Evolutionary conservation across 1,139 yeast species (phyloP).

Genomic region (Barnettozyma hawaiiensis): DNA sequence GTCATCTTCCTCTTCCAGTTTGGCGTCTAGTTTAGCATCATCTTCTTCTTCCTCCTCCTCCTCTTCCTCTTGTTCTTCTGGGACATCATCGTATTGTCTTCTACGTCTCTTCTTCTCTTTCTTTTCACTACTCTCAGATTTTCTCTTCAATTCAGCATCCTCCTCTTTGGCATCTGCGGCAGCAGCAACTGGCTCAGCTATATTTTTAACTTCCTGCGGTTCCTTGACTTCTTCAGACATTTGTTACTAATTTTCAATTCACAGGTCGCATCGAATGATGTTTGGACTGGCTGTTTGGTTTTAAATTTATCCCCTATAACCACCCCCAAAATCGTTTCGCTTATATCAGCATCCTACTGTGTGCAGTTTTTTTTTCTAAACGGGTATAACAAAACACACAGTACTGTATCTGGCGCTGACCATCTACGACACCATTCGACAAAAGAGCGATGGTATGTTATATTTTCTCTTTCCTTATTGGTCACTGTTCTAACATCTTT

Average conservation of each 20-base stretch:
- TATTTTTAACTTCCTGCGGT: slow-evolving; percentile 4
- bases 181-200: not conserved
- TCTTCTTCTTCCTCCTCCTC: slow-evolving; percentile 52
- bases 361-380: too few species aligned
- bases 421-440: not conserved
- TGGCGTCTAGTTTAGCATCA: slow-evolving; percentile 55
- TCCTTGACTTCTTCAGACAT: slow-evolving; percentile 19
- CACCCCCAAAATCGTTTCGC: not conserved
- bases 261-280: not conserved
- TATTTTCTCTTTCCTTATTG: too few species aligned
- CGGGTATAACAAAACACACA: too few species aligned
- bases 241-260: not conserved
- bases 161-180: too few species aligned
- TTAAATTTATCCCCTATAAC: too few species aligned
- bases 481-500: not conserved
- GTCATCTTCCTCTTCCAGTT: slow-evolving; percentile 44
- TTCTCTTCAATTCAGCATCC: slow-evolving; percentile 30
- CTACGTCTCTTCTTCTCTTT: slow-evolving; percentile 38
- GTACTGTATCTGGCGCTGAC: not conserved
- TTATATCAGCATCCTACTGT: not conserved
- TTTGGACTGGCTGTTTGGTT: not conserved
- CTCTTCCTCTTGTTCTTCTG: slow-evolving; percentile 41
- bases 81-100: slow-evolving; percentile 38
- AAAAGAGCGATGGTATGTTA: not conserved
- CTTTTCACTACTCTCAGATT: slow-evolving; percentile 34